Evolutionary conservation across 2,329 filamentous ascomycete species (phyloP), one percentile per base, ranked within the genome.

Genomic region (Cylindrodendrum hubeiense): DNA sequence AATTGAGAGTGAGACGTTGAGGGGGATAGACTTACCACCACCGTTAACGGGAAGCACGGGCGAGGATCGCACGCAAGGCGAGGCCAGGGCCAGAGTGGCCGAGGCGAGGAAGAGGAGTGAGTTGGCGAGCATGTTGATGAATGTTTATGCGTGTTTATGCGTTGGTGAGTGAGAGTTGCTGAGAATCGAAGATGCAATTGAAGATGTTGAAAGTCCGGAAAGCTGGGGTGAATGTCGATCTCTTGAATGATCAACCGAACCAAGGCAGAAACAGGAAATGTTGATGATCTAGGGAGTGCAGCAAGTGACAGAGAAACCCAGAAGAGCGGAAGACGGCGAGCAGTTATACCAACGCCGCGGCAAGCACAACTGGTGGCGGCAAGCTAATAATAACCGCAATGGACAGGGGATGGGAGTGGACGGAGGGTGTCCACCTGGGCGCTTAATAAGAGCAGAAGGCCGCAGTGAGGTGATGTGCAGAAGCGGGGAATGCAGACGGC

Each of bases 1-100:
- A n/a, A 43, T 51, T 37, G 26, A 13, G 51, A 24, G 39, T 28
- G 34, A 15, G 52, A 64, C 7, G 44, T 49, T 33, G 26, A 13
- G 49, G 28, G 28, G 22, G 15, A 8, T 26, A 26, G 41, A 78
- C 79, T 75, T 75, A 81, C 79, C 70, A 67, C 75, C 76, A 46
- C 79, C 80, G 21, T 75, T 84, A 56, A 75, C 75, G 33, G 82
- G 84, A 15, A 86, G 75, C 22, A 66, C 65, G 41, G 76, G 76
- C 7, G 61, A 33, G 15, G 70, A 64, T 22, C 62, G 66, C 21
- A 67, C 56, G 13, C 74, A 56, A 33, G 74, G 80, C 28, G 73
- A 75, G 65, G 73, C 77, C 58, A 72, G 63, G 65, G 71, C 73
- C 67, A 80, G 66, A 64, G 77, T 74, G 63, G 79, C 77, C 37